A percentile compares a stretch with the other conserved stretches of the same genome.
Evolutionary conservation across 1,284 basidiomycete species (phyloP).

Genomic region (Chalciporus sp.): DNA sequence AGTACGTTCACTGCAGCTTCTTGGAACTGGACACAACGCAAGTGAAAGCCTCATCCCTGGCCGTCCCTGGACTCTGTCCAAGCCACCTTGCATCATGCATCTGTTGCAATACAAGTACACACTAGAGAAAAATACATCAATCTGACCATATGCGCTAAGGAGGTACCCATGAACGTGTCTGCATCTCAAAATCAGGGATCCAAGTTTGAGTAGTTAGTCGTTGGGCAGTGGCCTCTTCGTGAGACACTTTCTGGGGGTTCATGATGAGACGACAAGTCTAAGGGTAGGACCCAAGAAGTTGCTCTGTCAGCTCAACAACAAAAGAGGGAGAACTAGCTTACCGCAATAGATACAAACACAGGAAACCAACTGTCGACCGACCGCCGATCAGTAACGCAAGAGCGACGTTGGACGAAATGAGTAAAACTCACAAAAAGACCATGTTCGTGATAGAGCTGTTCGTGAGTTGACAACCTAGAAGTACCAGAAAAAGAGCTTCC

Average conservation of each 20-base stretch:
- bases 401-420: too few relatives aligned
- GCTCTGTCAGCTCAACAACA: not conserved
- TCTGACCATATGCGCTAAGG: too few relatives aligned
- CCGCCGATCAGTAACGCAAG: not conserved
- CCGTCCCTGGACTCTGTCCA: too few relatives aligned
- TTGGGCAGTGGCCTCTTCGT: not conserved
- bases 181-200: not conserved
- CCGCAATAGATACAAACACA: conserved; percentile 18
- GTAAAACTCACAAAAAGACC: not conserved
- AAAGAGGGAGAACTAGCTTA: conserved; percentile 6
- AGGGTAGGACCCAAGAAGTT: not conserved
- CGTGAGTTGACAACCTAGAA: conserved; percentile 2
- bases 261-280: conserved; percentile 26
- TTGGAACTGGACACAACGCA: too few relatives aligned
- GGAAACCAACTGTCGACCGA: conserved; percentile 20
- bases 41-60: too few relatives aligned
- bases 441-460: not conserved
- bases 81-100: too few relatives aligned
- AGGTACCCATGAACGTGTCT: too few relatives aligned
- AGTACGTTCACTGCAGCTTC: too few relatives aligned
- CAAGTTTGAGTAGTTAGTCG: conserved; percentile 21
- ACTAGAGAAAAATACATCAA: too few relatives aligned
- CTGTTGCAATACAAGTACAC: too few relatives aligned
- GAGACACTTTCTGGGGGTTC: conserved; percentile 18
- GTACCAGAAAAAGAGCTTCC: conserved; percentile 10